phyloP scores from a whole-genome alignment of 305 asterid genomes.

The Plantago coronopus region DNA sequence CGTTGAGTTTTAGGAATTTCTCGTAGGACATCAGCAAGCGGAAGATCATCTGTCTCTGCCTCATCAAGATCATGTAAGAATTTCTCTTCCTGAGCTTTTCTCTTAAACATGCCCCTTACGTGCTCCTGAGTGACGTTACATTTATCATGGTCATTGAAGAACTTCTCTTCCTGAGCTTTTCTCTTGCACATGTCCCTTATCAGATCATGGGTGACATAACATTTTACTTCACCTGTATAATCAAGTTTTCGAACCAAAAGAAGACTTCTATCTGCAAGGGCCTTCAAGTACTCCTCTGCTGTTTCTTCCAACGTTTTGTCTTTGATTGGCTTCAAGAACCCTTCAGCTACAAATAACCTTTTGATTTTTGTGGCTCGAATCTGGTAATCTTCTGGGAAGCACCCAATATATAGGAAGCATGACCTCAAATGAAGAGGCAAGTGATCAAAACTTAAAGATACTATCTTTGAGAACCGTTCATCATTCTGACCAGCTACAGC shows the following conservation, averaged over 20 bases:
- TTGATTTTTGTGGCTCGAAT: slow-evolving; percentile 8
- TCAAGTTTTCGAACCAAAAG: slow-evolving; percentile 6
- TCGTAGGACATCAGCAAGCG: no score
- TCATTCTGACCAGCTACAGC: neutral
- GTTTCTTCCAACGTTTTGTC: slow-evolving; percentile 17
- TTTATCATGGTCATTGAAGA: neutral
- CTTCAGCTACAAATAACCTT: slow-evolving; percentile 18
- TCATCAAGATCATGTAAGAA: neutral
- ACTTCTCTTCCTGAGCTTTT: slow-evolving; percentile 15
- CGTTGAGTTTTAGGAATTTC: neutral
- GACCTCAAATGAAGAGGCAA: slow-evolving; percentile 17
- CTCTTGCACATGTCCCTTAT: slow-evolving; percentile 17
- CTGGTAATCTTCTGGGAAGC: slow-evolving; percentile 20
- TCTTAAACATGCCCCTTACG: slow-evolving; percentile 14
- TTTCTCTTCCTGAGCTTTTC: slow-evolving; percentile 10
- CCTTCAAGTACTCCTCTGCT: slow-evolving; percentile 12
- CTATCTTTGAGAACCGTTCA: slow-evolving; percentile 2
- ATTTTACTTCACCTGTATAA: slow-evolving; percentile 7
- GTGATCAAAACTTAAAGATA: slow-evolving; percentile 19
- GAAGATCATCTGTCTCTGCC: no score
- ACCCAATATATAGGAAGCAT: slow-evolving; percentile 15
- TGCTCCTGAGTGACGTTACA: slow-evolving; percentile 17
- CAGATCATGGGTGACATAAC: slow-evolving; percentile 21
- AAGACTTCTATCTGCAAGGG: slow-evolving; percentile 18
- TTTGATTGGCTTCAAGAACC: slow-evolving; percentile 11